Base-by-base conservation (phyloP, 73 alveolate genomes). In the Urostyla sp. region DNA sequence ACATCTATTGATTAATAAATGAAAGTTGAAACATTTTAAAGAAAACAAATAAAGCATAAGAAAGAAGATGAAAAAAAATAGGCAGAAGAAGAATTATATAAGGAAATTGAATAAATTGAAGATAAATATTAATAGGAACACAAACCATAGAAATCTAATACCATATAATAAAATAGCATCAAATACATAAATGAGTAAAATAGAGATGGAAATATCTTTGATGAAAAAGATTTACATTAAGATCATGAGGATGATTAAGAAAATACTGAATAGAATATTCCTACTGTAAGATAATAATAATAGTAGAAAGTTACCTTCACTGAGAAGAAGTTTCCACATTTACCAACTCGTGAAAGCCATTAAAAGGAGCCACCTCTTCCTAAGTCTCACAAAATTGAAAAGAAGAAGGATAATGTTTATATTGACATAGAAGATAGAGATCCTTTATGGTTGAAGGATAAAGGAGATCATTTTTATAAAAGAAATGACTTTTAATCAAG, bases 391-490 rank as follows among this genome's bases (percentile, higher is more conserved):
- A 90, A 87, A 74, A 82, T 90, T 35, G 96, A 88, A 45, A 93
- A 91, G 30, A 94, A 91, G 87, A 87, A 90, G 73, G 92, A 93
- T 81, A 84, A 73, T 38, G 88, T 77, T 44, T 84, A 82, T 75
- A 87, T 93, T 66, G 96, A 89, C 66, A 88, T 92, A 0, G 98
- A 95, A 45, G 99, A 95, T 55, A 83, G 87, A 63, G 94, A 92
- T 54, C 99, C 99, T 30, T 81, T 95, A 24, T 95, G 96, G 96
- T 89, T 95, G 34, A 95, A 95, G 76, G 98, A 95, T 79, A 95
- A 86, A 80, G 99, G 96, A 23, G 98, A 95, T 90, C 95, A 92
- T 72, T 92, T 95, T 75, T 92, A 78, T 59, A 89, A 90, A 13
- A 76, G 93, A 31, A 90, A 94, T 56, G 99, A 95, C 78, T 95